Conservation (phyloP, 257 asterid species). For the Ehretia macrophylla region DNA sequence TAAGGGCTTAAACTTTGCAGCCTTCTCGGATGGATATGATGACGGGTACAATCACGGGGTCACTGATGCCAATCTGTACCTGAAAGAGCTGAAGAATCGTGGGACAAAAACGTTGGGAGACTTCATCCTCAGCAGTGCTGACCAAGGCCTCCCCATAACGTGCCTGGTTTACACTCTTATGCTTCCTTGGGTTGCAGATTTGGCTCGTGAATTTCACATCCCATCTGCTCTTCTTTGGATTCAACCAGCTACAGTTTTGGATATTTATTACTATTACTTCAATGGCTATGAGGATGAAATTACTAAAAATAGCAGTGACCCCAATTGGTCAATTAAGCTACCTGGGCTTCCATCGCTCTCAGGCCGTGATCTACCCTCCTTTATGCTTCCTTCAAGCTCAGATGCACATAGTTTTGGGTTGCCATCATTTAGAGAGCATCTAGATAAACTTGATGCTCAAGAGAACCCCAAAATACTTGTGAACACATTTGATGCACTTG, state of each 20-base stretch:
- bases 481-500: conserved; percentile 31
- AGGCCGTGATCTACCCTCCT: conserved; percentile 13
- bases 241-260: conserved; percentile 56
- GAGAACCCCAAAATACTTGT: too few relatives aligned
- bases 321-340: conserved; percentile 19
- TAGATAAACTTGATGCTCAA: conserved; percentile 25
- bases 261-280: conserved; percentile 46
- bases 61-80: conserved; percentile 15
- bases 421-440: conserved; percentile 32
- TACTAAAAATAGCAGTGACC: background rate
- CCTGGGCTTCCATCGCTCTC: conserved; percentile 47
- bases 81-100: conserved; percentile 14
- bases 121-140: conserved; percentile 12
- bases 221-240: conserved; percentile 60
- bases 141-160: conserved; percentile 38
- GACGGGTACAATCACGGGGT: conserved; percentile 21
- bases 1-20: conserved; percentile 30
- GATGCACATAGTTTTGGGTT: conserved; percentile 17
- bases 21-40: conserved; percentile 56
- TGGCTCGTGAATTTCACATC: conserved; percentile 45
- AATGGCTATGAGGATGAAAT: conserved; percentile 37
- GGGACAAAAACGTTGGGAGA: conserved; percentile 31
- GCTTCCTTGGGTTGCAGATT: conserved; percentile 45
- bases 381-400: background rate
- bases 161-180: conserved; percentile 41